phyloP scores from a whole-genome alignment of 805 yeast species.

The Scheffersomyces coipomensis region DNA sequence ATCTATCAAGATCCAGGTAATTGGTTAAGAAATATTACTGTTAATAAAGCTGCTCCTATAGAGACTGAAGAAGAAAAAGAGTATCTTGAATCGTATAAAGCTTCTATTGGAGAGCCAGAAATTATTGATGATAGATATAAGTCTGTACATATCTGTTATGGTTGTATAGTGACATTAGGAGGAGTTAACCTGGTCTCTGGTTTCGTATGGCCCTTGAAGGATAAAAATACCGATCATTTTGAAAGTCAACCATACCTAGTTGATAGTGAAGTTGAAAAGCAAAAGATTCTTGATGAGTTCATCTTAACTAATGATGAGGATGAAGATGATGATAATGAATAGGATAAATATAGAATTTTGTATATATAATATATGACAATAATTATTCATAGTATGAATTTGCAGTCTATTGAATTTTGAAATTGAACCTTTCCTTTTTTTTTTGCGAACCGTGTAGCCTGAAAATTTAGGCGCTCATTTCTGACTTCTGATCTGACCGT shows the following conservation, averaged over 20 bases:
- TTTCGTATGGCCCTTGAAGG: conserved; percentile 36
- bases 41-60: conserved; percentile 51
- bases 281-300: conserved; percentile 47
- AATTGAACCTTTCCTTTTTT: too few species aligned
- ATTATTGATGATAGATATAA: conserved; percentile 3
- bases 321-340: conserved; percentile 1
- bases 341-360: too few species aligned
- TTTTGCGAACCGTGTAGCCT: too few species aligned
- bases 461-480: too few species aligned
- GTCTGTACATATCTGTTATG: conserved; percentile 60
- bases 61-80: conserved; percentile 36
- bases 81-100: conserved; percentile 14
- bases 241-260: conserved; percentile 7
- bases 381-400: too few species aligned
- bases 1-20: conserved; percentile 56
- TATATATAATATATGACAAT: too few species aligned
- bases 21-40: conserved; percentile 74
- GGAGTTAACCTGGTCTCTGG: conserved; percentile 25
- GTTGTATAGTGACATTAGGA: conserved; percentile 66
- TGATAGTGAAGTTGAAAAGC: conserved; percentile 19
- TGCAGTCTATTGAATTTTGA: not conserved
- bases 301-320: conserved; percentile 40
- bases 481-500: too few species aligned
- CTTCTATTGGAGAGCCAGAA: not conserved
- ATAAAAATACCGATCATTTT: conserved; percentile 6